Evolutionary conservation across 305 asterid species (phyloP).

Genomic region (Fraxinus latifolia): DNA sequence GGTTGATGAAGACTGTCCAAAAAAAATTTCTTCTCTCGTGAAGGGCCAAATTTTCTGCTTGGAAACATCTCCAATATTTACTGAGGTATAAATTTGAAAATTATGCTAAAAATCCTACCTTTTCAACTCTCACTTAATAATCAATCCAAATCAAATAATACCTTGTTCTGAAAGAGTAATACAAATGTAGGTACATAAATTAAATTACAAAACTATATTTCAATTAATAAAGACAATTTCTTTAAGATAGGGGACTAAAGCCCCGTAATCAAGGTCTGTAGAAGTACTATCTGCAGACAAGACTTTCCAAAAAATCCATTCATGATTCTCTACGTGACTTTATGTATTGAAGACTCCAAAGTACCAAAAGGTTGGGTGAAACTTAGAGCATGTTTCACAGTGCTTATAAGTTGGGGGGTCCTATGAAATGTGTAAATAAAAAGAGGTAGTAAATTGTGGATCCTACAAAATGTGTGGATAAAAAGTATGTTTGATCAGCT

Average conservation of each 20-base stretch:
- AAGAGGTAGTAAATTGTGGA: neutral
- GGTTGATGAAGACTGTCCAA: neutral
- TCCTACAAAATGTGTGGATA: neutral
- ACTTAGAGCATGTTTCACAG: constrained; percentile 14
- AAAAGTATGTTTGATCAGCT: neutral
- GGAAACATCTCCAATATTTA: neutral
- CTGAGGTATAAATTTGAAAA: neutral
- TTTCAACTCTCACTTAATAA: neutral
- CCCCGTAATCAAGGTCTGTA: neutral
- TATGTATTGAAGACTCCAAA: neutral
- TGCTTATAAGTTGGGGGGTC: neutral
- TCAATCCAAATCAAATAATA: neutral
- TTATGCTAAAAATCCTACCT: neutral
- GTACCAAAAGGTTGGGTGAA: neutral
- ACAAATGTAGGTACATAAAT: neutral
- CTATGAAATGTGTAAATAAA: too few species aligned
- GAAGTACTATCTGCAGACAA: neutral
- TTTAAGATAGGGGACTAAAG: neutral
- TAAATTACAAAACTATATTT: neutral
- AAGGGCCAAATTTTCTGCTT: neutral
- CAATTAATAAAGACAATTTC: neutral
- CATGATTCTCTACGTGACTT: neutral
- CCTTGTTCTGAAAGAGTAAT: neutral
- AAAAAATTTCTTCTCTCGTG: neutral
- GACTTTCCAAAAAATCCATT: neutral